A percentile compares a stretch with the other conserved stretches of the same genome.
Evolutionary conservation across 2,329 filamentous ascomycete genomes (phyloP).

Genomic region (Penicillium corylophilum): DNA sequence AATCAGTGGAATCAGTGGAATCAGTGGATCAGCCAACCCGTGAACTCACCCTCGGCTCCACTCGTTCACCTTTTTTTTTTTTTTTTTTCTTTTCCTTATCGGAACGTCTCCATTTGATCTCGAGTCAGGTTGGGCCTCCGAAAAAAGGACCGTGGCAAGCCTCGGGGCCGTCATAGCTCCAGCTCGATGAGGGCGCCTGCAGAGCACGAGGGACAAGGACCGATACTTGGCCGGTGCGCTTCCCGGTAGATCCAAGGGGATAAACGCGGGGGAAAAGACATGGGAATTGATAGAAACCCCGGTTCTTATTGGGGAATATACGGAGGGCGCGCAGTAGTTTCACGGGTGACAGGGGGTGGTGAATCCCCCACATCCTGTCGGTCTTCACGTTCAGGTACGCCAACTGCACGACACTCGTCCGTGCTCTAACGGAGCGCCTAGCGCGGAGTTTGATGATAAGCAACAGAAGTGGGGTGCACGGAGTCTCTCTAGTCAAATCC

Average conservation of each 20-base stretch:
- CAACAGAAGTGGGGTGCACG: constrained; percentile 37
- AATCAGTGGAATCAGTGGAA: no score
- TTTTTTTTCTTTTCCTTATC: not conserved
- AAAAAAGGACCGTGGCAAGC: not conserved
- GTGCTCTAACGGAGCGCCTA: constrained; percentile 24
- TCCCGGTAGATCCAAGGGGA: not conserved
- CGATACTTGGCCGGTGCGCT: not conserved
- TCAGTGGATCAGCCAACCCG: no score
- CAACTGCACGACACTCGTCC: constrained; percentile 15
- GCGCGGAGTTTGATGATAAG: constrained; percentile 32
- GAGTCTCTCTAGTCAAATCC: no score
- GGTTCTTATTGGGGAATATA: not conserved
- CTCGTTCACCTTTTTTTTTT: not conserved
- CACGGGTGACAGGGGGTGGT: not conserved
- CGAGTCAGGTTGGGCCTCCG: not conserved
- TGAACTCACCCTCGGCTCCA: no score
- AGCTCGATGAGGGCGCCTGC: not conserved
- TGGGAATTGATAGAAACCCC: not conserved
- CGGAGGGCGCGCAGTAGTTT: not conserved
- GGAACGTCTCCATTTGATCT: not conserved
- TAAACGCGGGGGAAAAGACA: not conserved
- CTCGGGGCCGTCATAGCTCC: not conserved
- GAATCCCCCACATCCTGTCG: not conserved
- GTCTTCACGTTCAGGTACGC: constrained; percentile 18
- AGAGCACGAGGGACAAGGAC: not conserved